phyloP scores from a whole-genome alignment of 2,329 filamentous ascomycete genomes.

The Alternaria sp. region DNA sequence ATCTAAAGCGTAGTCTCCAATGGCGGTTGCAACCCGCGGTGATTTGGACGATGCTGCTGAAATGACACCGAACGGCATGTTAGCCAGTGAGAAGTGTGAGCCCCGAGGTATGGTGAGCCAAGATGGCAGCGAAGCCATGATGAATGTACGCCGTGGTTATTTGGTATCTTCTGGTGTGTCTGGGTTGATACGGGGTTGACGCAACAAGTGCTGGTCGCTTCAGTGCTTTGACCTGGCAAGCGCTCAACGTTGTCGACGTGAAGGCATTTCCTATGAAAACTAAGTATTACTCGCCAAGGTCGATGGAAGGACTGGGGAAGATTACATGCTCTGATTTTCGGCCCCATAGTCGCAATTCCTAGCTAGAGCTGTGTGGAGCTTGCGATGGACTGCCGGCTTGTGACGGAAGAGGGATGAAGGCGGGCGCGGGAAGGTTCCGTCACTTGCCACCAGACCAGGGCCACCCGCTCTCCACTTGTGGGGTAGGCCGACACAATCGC shows the following conservation, averaged over 20 bases:
- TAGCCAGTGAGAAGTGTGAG: conserved; percentile 77
- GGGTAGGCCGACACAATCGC: conserved; percentile 30
- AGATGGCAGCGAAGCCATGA: conserved; percentile 54
- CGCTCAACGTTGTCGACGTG: neutral
- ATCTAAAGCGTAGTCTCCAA: conserved; percentile 76
- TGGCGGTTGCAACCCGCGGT: conserved; percentile 73
- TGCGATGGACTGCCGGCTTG: conserved; percentile 30
- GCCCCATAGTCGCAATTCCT: conserved; percentile 22
- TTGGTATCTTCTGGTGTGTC: neutral
- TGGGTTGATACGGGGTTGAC: neutral
- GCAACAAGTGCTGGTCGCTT: neutral
- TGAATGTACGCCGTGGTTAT: neutral
- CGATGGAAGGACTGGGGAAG: neutral
- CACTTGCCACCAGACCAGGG: conserved; percentile 22
- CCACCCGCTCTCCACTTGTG: conserved; percentile 23
- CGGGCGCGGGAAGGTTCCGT: conserved; percentile 42
- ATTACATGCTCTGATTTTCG: conserved; percentile 18
- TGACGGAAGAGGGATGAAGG: conserved; percentile 35
- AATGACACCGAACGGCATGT: conserved; percentile 86
- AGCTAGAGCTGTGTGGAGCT: conserved; percentile 5
- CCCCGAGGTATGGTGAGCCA: conserved; percentile 68
- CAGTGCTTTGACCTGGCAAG: neutral
- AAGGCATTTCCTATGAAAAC: neutral
- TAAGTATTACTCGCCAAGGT: neutral
- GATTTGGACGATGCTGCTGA: conserved; percentile 65